Evolutionary conservation across 31 red algal species (phyloP), one percentile per base, ranked within the genome.

Genomic region (Porphyra umbilicalis): DNA sequence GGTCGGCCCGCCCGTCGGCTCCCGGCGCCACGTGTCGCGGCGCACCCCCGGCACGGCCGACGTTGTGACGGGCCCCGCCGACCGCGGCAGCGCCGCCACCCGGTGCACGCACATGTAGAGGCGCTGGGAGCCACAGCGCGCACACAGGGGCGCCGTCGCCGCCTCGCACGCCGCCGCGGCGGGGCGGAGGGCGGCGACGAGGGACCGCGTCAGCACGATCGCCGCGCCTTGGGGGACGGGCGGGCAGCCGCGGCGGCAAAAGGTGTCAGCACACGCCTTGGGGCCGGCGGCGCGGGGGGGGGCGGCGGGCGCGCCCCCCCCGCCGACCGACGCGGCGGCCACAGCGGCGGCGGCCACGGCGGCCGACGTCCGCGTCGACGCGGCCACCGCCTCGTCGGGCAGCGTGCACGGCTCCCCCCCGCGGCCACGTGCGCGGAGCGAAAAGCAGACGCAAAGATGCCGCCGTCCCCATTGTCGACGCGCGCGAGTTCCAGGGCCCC

Each of bases 91-190:
- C 20, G 46, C 33, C 35, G 57, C 68, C 74, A 84, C 86, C 57
- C 8, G 57, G 57, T 93, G 87, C 76, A 96, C 84, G 40, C 94
- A 96, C 83, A 93, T 84, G 88, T 90, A 96, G 11, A 96, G 83
- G 18, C 94, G 90, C 76, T 96, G 94, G 67, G 94, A 96, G 32
- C 94, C 94, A 81, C 94, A 96, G 35, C 87, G 89, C 77, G 83
- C 37, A 76, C 94, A 96, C 35, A 96, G 82, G 5, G 42, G 39
- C 32, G 38, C 71, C 32, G 94, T 96, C 2, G 86, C 94, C 16
- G 79, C 30, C 82, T 96, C 94, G 83, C 94, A 96, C 39, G 79
- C 46, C 75, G 86, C 94, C 9, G 90, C 77, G 34, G 89, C 77
- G 74, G 94, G 90, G 33, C 94, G 82, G 35, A 96, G 35, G 44